Evolutionary conservation across 106 monocot species (phyloP).

Genomic region (Dactylorhiza incarnata): DNA sequence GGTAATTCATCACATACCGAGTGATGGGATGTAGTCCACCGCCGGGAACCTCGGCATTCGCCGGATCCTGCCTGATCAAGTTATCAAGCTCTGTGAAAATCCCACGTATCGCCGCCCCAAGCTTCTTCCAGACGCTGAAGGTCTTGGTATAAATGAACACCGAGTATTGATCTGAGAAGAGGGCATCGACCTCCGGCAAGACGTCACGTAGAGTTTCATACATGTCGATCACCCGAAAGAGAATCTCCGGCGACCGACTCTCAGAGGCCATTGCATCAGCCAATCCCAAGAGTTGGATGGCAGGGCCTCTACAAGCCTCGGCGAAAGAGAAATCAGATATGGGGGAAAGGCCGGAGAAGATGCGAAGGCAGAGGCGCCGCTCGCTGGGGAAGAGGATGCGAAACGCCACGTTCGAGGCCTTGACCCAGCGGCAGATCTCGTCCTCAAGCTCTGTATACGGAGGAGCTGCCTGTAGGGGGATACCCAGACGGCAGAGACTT

Average conservation of each 20-base stretch:
- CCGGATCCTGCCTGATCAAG: constrained; percentile 59
- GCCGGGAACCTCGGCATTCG: constrained; percentile 37
- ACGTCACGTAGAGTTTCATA: constrained; percentile 58
- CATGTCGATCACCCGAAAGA: constrained; percentile 69
- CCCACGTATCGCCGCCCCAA: constrained; percentile 48
- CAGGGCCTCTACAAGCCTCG: constrained; percentile 39
- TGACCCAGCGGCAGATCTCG: constrained; percentile 55
- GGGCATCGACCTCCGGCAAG: constrained; percentile 39
- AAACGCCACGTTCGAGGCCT: constrained; percentile 35
- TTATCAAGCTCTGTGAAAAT: constrained; percentile 84
- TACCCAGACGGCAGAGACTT: constrained; percentile 52
- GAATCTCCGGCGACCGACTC: constrained; percentile 46
- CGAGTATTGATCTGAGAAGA: constrained; percentile 48
- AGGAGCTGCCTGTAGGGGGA: constrained; percentile 23
- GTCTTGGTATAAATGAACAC: constrained; percentile 30
- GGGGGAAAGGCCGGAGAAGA: constrained; percentile 43
- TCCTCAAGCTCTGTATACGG: constrained; percentile 56
- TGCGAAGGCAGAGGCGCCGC: constrained; percentile 54
- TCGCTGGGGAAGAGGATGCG: constrained; percentile 67
- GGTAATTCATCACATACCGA: constrained; percentile 89
- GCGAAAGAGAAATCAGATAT: constrained; percentile 61
- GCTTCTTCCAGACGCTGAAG: constrained; percentile 27
- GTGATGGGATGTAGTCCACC: constrained; percentile 81
- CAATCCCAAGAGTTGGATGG: constrained; percentile 50
- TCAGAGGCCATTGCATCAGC: constrained; percentile 41